Evolutionary conservation across 2,329 filamentous ascomycete species (phyloP).

Genomic region (Fusarium sp.): DNA sequence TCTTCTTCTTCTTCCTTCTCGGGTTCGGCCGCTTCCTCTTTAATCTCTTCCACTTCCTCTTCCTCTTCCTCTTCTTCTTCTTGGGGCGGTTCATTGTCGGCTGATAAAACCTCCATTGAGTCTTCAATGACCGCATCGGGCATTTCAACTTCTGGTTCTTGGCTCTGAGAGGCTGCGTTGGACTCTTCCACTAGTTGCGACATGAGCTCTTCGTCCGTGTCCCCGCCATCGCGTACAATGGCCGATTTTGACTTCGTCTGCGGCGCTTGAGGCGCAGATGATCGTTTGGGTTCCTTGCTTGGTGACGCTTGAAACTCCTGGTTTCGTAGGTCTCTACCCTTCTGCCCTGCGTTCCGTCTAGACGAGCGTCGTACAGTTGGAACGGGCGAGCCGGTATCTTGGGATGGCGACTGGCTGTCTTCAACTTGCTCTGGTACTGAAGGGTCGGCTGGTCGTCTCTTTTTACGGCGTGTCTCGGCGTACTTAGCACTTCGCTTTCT

Average conservation of each 20-base stretch:
- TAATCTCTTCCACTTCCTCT: slow-evolving; percentile 3
- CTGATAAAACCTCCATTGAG: slow-evolving; percentile 41
- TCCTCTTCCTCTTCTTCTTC: slow-evolving; percentile 5
- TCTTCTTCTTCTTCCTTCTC: slow-evolving; percentile 11
- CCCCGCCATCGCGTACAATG: slow-evolving; percentile 46
- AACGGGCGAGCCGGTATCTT: slow-evolving; percentile 36
- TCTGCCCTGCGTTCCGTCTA: slow-evolving; percentile 43
- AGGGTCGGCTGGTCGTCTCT: slow-evolving; percentile 46
- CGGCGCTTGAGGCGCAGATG: slow-evolving; percentile 8
- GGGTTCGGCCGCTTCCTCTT: slow-evolving; percentile 13
- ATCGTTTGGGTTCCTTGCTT: slow-evolving; percentile 24
- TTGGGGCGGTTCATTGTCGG: slow-evolving; percentile 10
- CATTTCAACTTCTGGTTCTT: slow-evolving; percentile 41
- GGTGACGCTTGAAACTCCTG: slow-evolving; percentile 27
- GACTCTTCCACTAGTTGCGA: slow-evolving; percentile 60
- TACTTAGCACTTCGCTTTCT: slow-evolving; percentile 47
- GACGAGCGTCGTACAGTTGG: slow-evolving; percentile 45
- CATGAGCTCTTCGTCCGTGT: slow-evolving; percentile 60
- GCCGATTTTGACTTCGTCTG: slow-evolving; percentile 5
- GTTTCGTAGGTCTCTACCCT: slow-evolving; percentile 27
- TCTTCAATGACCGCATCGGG: slow-evolving; percentile 33
- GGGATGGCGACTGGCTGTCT: slow-evolving; percentile 39
- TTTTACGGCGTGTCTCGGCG: slow-evolving; percentile 50
- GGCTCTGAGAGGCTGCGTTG: slow-evolving; percentile 56
- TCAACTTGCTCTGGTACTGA: slow-evolving; percentile 33